phyloP scores from a whole-genome alignment of 495 filamentous ascomycete genomes.

The Penicillium pulvis region DNA sequence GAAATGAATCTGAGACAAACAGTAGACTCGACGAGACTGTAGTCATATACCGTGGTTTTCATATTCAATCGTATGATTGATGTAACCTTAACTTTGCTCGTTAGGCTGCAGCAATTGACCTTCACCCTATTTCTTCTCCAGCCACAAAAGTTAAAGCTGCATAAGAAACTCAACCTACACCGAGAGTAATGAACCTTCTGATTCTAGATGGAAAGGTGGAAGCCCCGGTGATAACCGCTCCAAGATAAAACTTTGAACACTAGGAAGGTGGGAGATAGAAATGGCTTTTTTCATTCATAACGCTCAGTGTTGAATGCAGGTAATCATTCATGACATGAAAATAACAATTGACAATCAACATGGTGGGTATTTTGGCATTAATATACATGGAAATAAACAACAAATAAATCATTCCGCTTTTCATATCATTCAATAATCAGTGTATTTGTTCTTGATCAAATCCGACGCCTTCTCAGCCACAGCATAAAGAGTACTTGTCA shows the following conservation, averaged over 20 bases:
- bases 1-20: not conserved
- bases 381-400: not conserved
- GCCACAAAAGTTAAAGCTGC: not conserved
- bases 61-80: not conserved
- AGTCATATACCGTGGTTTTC: not conserved
- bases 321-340: not conserved
- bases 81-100: not conserved
- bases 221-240: not conserved
- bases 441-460: slow-evolving; percentile 34
- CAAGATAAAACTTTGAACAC: not conserved
- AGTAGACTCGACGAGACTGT: not conserved
- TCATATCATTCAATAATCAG: not conserved
- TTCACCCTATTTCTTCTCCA: not conserved
- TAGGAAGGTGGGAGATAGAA: too few species aligned
- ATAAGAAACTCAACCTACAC: not conserved
- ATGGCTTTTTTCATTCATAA: too few species aligned
- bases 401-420: not conserved
- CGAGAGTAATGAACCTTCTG: not conserved
- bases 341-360: not conserved
- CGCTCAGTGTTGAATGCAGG: not conserved
- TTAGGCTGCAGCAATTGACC: not conserved
- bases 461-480: slow-evolving; percentile 59
- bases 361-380: not conserved
- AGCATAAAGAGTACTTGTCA: slow-evolving; percentile 57
- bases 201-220: not conserved